A percentile compares a stretch with the other conserved stretches of the same genome.
phyloP scores from a whole-genome alignment of 139 green algal genomes.

The Chlamydomonas asymmetrica region DNA sequence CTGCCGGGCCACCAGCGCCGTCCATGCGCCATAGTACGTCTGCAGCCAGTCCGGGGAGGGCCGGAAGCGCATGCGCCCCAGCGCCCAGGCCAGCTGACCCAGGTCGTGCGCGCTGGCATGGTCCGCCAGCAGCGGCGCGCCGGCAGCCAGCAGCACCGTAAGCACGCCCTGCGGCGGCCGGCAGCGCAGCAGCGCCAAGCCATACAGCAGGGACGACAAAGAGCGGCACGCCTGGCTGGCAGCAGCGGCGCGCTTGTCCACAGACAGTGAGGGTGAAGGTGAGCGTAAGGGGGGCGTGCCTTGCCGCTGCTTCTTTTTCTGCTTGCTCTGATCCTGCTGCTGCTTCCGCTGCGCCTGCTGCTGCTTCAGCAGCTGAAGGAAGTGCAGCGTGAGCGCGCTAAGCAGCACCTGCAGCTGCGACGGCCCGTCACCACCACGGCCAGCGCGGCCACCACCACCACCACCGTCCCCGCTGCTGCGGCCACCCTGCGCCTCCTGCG shows the following conservation, averaged over 20 bases:
- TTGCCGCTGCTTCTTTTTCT: neutral
- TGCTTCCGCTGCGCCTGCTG: slow-evolving; percentile 1
- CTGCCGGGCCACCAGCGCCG: neutral
- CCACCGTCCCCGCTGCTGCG: too few species aligned
- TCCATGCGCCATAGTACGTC: too few species aligned
- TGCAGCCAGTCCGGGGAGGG: neutral
- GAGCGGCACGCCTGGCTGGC: neutral
- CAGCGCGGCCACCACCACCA: too few species aligned
- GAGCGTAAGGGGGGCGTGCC: neutral
- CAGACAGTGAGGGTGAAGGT: too few species aligned
- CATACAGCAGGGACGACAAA: neutral
- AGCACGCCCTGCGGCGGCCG: neutral
- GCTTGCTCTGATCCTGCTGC: slow-evolving; percentile 25
- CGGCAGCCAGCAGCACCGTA: neutral
- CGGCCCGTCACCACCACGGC: too few species aligned
- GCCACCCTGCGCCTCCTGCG: too few species aligned
- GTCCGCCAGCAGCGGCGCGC: neutral
- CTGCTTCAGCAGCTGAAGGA: neutral
- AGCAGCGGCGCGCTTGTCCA: neutral
- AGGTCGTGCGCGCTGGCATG: neutral
- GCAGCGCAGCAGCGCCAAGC: neutral
- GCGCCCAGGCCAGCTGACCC: neutral
- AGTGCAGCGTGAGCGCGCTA: too few species aligned
- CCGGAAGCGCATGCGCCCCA: neutral
- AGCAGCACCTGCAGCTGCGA: too few species aligned